These are phyloP conservation scores for Beauveria brongniartii DNA, from an alignment of 2,329 filamentous ascomycete species.

Conservation along the genomic window DNA sequence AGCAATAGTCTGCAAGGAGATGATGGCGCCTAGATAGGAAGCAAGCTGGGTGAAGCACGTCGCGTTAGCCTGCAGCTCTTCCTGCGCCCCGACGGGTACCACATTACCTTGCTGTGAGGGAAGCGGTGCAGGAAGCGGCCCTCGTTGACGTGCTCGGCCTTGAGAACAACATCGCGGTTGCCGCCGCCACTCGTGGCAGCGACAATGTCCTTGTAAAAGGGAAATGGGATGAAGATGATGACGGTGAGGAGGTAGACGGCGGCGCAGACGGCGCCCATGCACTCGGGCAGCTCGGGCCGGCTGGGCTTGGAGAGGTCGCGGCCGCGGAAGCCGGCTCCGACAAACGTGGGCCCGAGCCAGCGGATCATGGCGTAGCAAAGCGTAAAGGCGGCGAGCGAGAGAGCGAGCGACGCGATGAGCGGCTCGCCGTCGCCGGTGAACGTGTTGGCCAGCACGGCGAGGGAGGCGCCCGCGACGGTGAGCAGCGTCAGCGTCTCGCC, in stretches of 20 bases:
- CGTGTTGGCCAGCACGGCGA: constrained; percentile 70
- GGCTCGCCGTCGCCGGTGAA: constrained; percentile 82
- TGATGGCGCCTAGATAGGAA: constrained; percentile 87
- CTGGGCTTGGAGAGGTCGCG: constrained; percentile 70
- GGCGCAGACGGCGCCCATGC: constrained; percentile 90
- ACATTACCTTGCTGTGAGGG: constrained; percentile 77
- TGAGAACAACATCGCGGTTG: constrained; percentile 77
- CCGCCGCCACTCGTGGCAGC: constrained; percentile 89
- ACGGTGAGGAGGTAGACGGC: constrained; percentile 84
- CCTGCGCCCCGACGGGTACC: too few relatives aligned
- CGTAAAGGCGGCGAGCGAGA: constrained; percentile 77
- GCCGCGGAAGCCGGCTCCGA: constrained; percentile 81
- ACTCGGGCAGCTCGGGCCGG: constrained; percentile 78
- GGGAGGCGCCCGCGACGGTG: constrained; percentile 58
- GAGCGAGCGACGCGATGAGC: constrained; percentile 77
- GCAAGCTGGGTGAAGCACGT: constrained; percentile 54
- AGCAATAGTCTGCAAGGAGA: constrained; percentile 83
- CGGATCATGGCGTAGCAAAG: constrained; percentile 78
- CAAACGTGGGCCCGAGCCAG: constrained; percentile 88
- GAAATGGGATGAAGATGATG: constrained; percentile 90
- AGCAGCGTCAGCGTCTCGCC: constrained; percentile 48
- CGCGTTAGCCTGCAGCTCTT: not conserved
- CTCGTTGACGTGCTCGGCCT: constrained; percentile 64
- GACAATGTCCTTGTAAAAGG: constrained; percentile 97
- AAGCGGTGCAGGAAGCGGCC: constrained; percentile 86